Evolutionary conservation across 2,329 filamentous ascomycete genomes (phyloP).

Genomic region (Xylariaceae sp.): DNA sequence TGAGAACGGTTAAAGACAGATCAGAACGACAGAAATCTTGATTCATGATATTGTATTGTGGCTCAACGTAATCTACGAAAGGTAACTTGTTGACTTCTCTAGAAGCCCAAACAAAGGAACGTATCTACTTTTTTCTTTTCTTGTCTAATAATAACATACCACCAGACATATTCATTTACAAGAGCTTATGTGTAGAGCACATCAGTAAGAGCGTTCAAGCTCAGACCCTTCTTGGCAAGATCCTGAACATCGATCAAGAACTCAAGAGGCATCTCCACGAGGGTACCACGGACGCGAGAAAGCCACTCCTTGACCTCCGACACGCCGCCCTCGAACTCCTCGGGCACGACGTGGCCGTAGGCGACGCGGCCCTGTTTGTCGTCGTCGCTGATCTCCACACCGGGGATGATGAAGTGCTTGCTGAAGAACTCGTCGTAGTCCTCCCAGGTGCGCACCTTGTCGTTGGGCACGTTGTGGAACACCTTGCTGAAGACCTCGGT

Average conservation of each 20-base stretch:
- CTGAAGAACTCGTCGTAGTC: conserved; percentile 69
- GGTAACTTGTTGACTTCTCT: no score
- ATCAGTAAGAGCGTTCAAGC: conserved; percentile 65
- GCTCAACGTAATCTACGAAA: not conserved
- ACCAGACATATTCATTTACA: not conserved
- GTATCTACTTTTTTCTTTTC: not conserved
- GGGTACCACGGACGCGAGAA: conserved; percentile 58
- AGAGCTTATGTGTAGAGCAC: conserved; percentile 57
- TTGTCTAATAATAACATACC: not conserved
- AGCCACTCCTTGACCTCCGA: conserved; percentile 68
- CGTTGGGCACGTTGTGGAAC: conserved; percentile 73
- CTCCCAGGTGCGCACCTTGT: conserved; percentile 64
- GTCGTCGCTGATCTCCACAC: conserved; percentile 37
- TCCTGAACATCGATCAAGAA: conserved; percentile 80
- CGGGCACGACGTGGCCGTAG: conserved; percentile 82
- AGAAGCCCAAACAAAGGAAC: no score
- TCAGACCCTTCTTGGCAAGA: conserved; percentile 75
- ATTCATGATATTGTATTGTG: not conserved
- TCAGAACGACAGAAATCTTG: not conserved
- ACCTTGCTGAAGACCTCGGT: conserved; percentile 75
- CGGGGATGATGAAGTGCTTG: conserved; percentile 57
- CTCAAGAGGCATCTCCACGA: conserved; percentile 86
- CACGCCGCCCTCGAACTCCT: conserved; percentile 68
- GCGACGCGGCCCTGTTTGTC: conserved; percentile 50
- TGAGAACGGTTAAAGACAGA: not conserved